Evolutionary conservation across 345 rosid genomes (phyloP).

Genomic region (Gossypium herbaceum): DNA sequence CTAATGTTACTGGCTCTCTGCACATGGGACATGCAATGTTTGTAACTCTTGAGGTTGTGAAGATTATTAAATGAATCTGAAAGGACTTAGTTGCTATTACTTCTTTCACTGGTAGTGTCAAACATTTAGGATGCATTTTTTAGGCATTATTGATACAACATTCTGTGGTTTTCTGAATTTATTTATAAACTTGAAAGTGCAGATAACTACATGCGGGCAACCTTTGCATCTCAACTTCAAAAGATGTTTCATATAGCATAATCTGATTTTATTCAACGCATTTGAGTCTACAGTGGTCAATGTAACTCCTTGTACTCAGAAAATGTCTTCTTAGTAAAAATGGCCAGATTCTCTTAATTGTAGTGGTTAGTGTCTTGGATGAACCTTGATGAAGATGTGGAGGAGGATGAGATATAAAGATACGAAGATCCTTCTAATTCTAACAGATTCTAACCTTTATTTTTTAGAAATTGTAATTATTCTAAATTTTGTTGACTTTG

Average conservation of each 20-base stretch:
- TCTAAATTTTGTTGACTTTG: not conserved
- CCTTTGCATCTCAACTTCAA: not conserved
- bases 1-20: slow-evolving; percentile 93
- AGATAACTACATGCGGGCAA: not conserved
- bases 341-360: not conserved
- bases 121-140: slow-evolving; percentile 2
- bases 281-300: not conserved
- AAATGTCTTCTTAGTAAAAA: not conserved
- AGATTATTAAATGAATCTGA: not conserved
- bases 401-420: not conserved
- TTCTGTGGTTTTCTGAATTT: not conserved
- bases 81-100: not conserved
- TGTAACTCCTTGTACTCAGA: not conserved
- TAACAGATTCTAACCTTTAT: slow-evolving; percentile 1
- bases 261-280: not conserved
- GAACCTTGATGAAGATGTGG: not conserved
- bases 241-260: slow-evolving; percentile 2
- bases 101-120: not conserved
- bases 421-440: slow-evolving; percentile 1
- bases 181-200: not conserved
- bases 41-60: slow-evolving; percentile 87
- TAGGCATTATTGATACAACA: not conserved
- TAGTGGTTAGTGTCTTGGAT: not conserved
- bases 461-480: not conserved
- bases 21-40: slow-evolving; percentile 99